Evolutionary conservation across 1,284 basidiomycete genomes (phyloP).

Genomic region (Xerocomus amazonicus): DNA sequence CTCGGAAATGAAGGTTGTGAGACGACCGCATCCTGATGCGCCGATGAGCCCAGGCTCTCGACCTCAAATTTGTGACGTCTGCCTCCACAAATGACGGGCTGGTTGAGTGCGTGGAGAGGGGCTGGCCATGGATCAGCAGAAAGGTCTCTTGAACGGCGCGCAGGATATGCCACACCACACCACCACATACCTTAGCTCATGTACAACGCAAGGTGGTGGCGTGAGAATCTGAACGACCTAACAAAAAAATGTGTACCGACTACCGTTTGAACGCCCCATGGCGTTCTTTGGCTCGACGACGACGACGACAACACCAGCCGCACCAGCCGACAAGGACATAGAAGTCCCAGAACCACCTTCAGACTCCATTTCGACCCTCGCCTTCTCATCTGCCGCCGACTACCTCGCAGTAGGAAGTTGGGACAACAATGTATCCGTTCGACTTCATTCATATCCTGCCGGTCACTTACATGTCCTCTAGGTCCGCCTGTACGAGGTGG

Average conservation of each 20-base stretch:
- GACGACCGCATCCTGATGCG: not conserved
- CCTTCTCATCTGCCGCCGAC: conserved; percentile 48
- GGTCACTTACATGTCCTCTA: conserved; percentile 21
- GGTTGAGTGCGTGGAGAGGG: too few species aligned
- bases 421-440: conserved; percentile 51
- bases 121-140: too few species aligned
- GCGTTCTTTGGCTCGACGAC: conserved; percentile 28
- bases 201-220: conserved; percentile 11
- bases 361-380: conserved; percentile 56
- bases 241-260: too few species aligned
- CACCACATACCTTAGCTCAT: too few species aligned
- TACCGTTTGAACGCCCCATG: conserved; percentile 12
- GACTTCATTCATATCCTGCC: not conserved
- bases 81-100: too few species aligned
- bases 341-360: conserved; percentile 55
- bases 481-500: conserved; percentile 58
- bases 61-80: too few species aligned
- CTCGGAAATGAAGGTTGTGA: not conserved
- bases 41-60: too few species aligned
- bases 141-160: too few species aligned
- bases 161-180: too few species aligned
- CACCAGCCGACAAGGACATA: conserved; percentile 46
- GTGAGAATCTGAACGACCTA: conserved; percentile 12
- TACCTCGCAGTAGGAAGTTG: conserved; percentile 59
- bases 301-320: conserved; percentile 20